phyloP scores from a whole-genome alignment of 306 rosid species.

The Malus fusca region DNA sequence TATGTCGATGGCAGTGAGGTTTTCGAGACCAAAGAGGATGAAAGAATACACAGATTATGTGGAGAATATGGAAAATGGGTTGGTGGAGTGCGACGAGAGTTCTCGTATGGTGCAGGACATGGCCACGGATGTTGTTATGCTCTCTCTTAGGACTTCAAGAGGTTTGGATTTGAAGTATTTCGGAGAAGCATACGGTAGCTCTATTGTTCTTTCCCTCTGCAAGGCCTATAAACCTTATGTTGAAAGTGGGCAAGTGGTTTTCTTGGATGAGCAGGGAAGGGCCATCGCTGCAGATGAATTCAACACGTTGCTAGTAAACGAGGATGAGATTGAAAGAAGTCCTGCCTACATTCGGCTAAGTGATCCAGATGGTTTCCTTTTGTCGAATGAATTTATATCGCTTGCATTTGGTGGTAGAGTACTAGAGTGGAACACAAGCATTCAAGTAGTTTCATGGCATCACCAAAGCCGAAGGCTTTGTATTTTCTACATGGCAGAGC shows the following conservation, averaged over 20 bases:
- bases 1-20: slow-evolving; percentile 65
- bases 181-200: slow-evolving; percentile 45
- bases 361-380: slow-evolving; percentile 90
- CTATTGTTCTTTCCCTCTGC: slow-evolving; percentile 46
- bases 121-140: slow-evolving; percentile 75
- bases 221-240: no score
- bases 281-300: slow-evolving; percentile 39
- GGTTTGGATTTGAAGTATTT: slow-evolving; percentile 67
- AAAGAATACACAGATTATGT: slow-evolving; percentile 56
- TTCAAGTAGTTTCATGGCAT: not conserved
- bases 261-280: slow-evolving; percentile 51
- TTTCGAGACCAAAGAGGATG: slow-evolving; percentile 72
- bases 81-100: slow-evolving; percentile 29
- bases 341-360: slow-evolving; percentile 57
- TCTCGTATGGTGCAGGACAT: slow-evolving; percentile 38
- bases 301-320: slow-evolving; percentile 2
- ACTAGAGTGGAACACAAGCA: not conserved
- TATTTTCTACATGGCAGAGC: not conserved
- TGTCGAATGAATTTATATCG: slow-evolving; percentile 81
- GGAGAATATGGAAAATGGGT: slow-evolving; percentile 58
- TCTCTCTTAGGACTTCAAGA: slow-evolving; percentile 67
- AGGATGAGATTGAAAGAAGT: slow-evolving; percentile 10
- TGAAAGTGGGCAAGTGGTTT: no score
- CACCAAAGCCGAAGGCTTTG: not conserved
- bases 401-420: slow-evolving; percentile 43